Evolutionary conservation across 768 basidiomycete genomes (phyloP), one percentile per base, ranked within the genome.

Genomic region (Tricholoma saponaceum): DNA sequence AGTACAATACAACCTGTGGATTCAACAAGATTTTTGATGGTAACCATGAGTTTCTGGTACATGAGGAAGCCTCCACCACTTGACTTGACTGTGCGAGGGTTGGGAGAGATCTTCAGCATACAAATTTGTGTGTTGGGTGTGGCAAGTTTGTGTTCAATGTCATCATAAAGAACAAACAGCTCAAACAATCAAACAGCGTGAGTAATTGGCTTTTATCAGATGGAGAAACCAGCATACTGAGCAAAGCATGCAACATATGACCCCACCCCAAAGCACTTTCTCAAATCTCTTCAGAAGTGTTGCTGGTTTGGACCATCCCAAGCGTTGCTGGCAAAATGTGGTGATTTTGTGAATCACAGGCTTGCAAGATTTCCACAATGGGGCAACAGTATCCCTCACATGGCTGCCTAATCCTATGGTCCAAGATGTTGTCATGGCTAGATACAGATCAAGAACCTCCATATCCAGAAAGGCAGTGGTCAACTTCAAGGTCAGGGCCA

Each of bases 341-440:
- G 55, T 55, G 22, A 61, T 58, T 16, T 35, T 52, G 7, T 44
- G 52, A 20, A 61, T 33, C n/a, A n/a, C 8, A 16, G 60, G 62
- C 5, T 61, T 44, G 18, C 47, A n/a, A 23, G 53, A 46, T 51
- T 35, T 53, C 58, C 58, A 58, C 14, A 32, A 3, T 5, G 18
- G 33, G n/a, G 14, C 28, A 12, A 12, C 8, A 6, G 57, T 55
- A 20, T 25, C 28, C 16, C 14, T 14, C 20, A 25, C 44, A 0
- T 44, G 32, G 8, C 41, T 37, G 8, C 44, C 28, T 6, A 30
- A 50, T 18, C 18, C 41, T 18, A 18, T 9, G 5, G 58, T 53
- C 61, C 61, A 60, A 6, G 62, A 64, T 2, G 57, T 60, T 13
- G 44, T 23, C 4, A 58, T 57, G 2, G 26, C 10, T 5, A 35